Evolutionary conservation across 768 basidiomycete species (phyloP).

Genomic region (Lactarius deliciosus): DNA sequence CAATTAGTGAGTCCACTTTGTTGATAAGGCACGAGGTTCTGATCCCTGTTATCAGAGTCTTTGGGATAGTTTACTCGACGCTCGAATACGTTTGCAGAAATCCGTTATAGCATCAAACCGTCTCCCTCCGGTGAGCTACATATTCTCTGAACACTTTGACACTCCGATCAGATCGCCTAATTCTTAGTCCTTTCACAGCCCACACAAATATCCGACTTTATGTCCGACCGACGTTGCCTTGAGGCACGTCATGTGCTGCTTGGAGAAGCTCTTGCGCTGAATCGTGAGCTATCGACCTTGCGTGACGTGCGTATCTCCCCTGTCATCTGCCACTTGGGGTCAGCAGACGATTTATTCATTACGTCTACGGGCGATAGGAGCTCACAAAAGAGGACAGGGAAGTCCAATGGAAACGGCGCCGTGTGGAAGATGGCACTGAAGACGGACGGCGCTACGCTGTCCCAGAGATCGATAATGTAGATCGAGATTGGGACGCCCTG

Average conservation of each 20-base stretch:
- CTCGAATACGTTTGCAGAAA: constrained; percentile 92
- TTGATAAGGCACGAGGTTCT: background rate
- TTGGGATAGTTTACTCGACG: constrained; percentile 86
- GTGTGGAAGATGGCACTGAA: constrained; percentile 21
- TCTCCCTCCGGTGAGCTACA: constrained; percentile 57
- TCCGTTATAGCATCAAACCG: constrained; percentile 60
- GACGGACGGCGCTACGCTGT: constrained; percentile 18
- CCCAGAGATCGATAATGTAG: constrained; percentile 27
- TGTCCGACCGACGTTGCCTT: constrained; percentile 40
- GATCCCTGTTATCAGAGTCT: constrained; percentile 49
- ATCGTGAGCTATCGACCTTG: constrained; percentile 64
- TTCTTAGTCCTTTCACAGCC: constrained; percentile 38
- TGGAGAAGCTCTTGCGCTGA: constrained; percentile 57
- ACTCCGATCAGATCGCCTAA: constrained; percentile 31
- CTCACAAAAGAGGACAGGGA: constrained; percentile 19
- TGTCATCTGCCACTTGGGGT: constrained; percentile 13
- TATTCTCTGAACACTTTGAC: constrained; percentile 12
- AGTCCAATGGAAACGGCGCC: constrained; percentile 26
- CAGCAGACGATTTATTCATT: constrained; percentile 14
- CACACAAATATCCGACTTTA: constrained; percentile 36
- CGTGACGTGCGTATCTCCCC: constrained; percentile 53
- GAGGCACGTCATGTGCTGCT: constrained; percentile 53
- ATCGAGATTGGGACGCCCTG: constrained; percentile 26
- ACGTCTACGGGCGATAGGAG: constrained; percentile 24
- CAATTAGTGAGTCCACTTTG: constrained; percentile 65